Conservation (phyloP, 2,329 filamentous ascomycete species). For the Penicillium olsonii region DNA sequence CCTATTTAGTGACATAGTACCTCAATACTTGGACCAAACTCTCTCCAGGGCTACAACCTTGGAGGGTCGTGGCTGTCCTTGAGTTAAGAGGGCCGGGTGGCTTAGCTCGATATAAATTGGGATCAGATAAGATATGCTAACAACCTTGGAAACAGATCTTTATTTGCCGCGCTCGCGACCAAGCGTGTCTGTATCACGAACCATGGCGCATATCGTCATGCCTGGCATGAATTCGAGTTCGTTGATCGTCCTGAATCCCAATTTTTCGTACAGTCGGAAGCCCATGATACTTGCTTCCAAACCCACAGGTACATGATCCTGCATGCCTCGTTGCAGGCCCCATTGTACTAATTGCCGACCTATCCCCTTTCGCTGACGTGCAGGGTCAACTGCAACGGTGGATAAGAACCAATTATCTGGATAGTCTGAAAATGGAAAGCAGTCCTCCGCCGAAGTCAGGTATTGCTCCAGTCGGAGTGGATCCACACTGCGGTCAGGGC, state of each 20-base stretch:
- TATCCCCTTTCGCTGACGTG: constrained; percentile 14
- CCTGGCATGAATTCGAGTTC: constrained; percentile 2
- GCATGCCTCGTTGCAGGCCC: constrained; percentile 17
- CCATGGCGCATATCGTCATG: constrained; percentile 11
- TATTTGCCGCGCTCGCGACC: no score
- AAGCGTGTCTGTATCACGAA: neutral
- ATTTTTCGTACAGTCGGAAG: constrained; percentile 3
- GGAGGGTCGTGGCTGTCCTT: no score
- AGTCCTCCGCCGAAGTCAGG: neutral
- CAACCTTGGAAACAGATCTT: no score
- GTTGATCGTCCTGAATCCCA: constrained; percentile 10
- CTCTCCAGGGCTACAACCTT: no score
- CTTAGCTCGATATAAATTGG: no score
- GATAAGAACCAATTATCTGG: constrained; percentile 15
- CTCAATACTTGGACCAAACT: no score
- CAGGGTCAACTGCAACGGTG: constrained; percentile 17
- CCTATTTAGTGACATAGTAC: no score
- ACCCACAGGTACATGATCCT: constrained; percentile 16
- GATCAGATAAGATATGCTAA: no score
- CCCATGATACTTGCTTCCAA: constrained; percentile 12
- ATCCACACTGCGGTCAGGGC: constrained; percentile 15
- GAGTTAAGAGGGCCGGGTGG: no score
- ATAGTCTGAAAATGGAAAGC: constrained; percentile 4
- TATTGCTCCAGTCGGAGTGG: constrained; percentile 5
- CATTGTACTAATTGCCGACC: constrained; percentile 19